Evolutionary conservation across 2,329 filamentous ascomycete species (phyloP).

Genomic region (Graphilbum fragrans): DNA sequence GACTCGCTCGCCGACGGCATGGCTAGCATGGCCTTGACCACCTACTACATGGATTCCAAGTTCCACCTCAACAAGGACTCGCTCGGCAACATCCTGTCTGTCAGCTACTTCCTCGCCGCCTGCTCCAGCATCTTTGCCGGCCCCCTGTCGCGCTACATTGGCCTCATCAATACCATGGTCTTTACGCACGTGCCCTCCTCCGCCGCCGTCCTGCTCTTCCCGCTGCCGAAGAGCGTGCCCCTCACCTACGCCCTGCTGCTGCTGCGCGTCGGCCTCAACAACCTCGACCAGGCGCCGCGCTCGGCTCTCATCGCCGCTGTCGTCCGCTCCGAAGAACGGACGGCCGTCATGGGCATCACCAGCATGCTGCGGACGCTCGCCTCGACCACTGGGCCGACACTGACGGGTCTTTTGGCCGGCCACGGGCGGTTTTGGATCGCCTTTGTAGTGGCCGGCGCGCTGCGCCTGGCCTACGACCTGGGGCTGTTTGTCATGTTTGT

Average conservation of each 20-base stretch:
- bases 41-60: slow-evolving; percentile 44
- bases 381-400: slow-evolving; percentile 37
- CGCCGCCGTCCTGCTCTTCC: slow-evolving; percentile 47
- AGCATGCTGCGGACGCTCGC: slow-evolving; percentile 47
- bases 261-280: slow-evolving; percentile 49
- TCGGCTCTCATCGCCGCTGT: slow-evolving; percentile 56
- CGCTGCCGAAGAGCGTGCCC: slow-evolving; percentile 35
- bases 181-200: slow-evolving; percentile 52
- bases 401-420: slow-evolving; percentile 44
- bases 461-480: slow-evolving; percentile 43
- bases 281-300: slow-evolving; percentile 57
- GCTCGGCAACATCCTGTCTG: slow-evolving; percentile 46
- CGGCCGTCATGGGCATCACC: slow-evolving; percentile 60
- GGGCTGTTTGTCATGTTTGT: slow-evolving; percentile 48
- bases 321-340: slow-evolving; percentile 51
- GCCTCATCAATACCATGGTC: slow-evolving; percentile 53
- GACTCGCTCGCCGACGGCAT: slow-evolving; percentile 57
- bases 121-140: slow-evolving; percentile 44
- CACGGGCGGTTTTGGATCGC: slow-evolving; percentile 47
- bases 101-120: slow-evolving; percentile 39
- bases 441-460: slow-evolving; percentile 41
- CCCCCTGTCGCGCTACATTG: slow-evolving; percentile 43
- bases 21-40: slow-evolving; percentile 44
- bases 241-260: slow-evolving; percentile 43
- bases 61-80: slow-evolving; percentile 43